Conservation (phyloP, 768 basidiomycete genomes). For the Tulasnella sp. region DNA sequence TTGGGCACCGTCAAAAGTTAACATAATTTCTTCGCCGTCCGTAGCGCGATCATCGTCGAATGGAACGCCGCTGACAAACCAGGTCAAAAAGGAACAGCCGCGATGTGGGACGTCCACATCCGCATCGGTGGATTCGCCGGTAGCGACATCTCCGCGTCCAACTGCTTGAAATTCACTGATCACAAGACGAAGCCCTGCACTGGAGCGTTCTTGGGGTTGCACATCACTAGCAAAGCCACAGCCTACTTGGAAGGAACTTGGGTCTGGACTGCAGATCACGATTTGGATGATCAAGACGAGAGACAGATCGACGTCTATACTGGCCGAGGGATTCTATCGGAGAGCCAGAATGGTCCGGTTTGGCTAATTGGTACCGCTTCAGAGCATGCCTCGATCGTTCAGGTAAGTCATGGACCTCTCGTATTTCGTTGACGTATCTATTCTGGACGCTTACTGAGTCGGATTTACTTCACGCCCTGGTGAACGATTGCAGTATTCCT, state of each 20-base stretch:
- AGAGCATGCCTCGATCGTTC: conserved; percentile 21
- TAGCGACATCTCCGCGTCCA: conserved; percentile 35
- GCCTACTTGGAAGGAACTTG: conserved; percentile 46
- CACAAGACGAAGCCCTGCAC: conserved; percentile 41
- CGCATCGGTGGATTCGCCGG: conserved; percentile 35
- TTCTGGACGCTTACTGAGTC: neutral
- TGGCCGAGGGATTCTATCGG: conserved; percentile 71
- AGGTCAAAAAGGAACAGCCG: conserved; percentile 51
- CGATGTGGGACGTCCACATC: conserved; percentile 57
- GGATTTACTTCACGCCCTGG: conserved; percentile 35
- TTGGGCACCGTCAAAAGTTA: neutral
- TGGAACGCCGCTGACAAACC: conserved; percentile 60
- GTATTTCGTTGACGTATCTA: conserved; percentile 13
- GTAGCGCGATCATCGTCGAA: conserved; percentile 56
- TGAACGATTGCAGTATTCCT: conserved; percentile 60
- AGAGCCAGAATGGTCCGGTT: conserved; percentile 64
- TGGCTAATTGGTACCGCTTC: conserved; percentile 74
- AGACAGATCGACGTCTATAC: conserved; percentile 54
- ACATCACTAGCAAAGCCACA: conserved; percentile 45
- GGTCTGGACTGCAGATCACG: conserved; percentile 80
- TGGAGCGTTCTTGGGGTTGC: conserved; percentile 62
- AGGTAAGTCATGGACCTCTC: neutral
- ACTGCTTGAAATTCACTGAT: conserved; percentile 34
- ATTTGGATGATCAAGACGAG: conserved; percentile 53
- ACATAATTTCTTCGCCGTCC: neutral